Evolutionary conservation across 164 flowering plant genomes (phyloP).

Genomic region (Hamamelis virginiana): DNA sequence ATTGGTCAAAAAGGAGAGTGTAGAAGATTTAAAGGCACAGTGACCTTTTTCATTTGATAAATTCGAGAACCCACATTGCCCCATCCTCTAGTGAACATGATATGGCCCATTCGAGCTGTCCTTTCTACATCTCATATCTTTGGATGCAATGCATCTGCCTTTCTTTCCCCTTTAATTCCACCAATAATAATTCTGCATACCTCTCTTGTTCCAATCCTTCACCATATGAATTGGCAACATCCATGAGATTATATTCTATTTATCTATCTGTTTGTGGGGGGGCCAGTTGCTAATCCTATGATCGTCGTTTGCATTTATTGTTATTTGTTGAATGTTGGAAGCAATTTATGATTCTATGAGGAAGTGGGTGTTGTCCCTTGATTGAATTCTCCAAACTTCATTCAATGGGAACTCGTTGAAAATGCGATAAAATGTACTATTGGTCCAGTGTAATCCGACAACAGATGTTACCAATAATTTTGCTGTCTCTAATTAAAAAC

Average conservation of each 20-base stretch:
- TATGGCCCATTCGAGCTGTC: constrained; percentile 24
- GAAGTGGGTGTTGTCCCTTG: not conserved
- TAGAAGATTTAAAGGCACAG: not conserved
- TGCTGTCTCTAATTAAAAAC: too few relatives aligned
- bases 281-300: constrained; percentile 3
- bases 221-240: constrained; percentile 21
- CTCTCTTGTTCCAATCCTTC: constrained; percentile 15
- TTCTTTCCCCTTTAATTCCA: constrained; percentile 2
- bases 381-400: not conserved
- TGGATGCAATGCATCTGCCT: constrained; percentile 21
- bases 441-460: not conserved
- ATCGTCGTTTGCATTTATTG: not conserved
- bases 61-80: constrained; percentile 11
- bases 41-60: constrained; percentile 13
- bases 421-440: not conserved
- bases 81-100: constrained; percentile 17
- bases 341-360: not conserved
- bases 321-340: not conserved
- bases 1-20: constrained; percentile 13
- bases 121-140: not conserved
- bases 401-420: not conserved
- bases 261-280: constrained; percentile 8
- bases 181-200: not conserved
- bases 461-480: not conserved
- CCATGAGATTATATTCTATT: constrained; percentile 22